A percentile compares a stretch with the other conserved stretches of the same genome.
Evolutionary conservation across 768 basidiomycete genomes (phyloP).

Genomic region (Boletus rubropictus): DNA sequence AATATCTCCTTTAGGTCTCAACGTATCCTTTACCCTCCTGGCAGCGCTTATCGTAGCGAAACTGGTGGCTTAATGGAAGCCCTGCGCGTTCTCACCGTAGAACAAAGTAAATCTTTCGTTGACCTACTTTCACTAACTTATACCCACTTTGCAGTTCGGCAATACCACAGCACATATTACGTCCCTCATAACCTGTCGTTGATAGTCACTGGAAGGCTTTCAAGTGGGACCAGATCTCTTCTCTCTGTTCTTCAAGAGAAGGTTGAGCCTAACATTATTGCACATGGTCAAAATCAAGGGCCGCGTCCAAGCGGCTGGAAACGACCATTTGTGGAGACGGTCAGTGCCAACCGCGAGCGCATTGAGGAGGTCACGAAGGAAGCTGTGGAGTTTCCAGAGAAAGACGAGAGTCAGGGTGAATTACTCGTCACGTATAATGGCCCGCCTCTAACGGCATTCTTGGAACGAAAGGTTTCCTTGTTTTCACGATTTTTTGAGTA

Average conservation of each 20-base stretch:
- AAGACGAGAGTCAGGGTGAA: slow-evolving; percentile 94
- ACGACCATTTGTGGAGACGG: slow-evolving; percentile 88
- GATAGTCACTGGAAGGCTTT: slow-evolving; percentile 83
- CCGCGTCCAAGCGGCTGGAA: slow-evolving; percentile 78
- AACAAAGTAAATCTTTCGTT: slow-evolving; percentile 62
- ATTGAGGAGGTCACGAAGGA: slow-evolving; percentile 52
- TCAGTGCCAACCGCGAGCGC: slow-evolving; percentile 56
- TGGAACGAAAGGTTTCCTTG: slow-evolving; percentile 59
- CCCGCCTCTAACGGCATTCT: slow-evolving; percentile 61
- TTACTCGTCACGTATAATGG: slow-evolving; percentile 73
- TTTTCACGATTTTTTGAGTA: neutral
- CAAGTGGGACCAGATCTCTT: slow-evolving; percentile 67
- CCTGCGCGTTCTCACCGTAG: slow-evolving; percentile 73
- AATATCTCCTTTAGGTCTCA: slow-evolving; percentile 50
- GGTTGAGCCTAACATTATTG: slow-evolving; percentile 77
- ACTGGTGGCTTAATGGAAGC: slow-evolving; percentile 96
- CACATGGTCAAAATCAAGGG: slow-evolving; percentile 68
- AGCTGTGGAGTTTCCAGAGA: slow-evolving; percentile 88
- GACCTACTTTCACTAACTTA: slow-evolving; percentile 13
- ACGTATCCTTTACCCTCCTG: slow-evolving; percentile 69
- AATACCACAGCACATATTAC: slow-evolving; percentile 87
- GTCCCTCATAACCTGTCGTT: slow-evolving; percentile 91
- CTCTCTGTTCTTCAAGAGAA: slow-evolving; percentile 76
- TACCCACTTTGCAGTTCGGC: slow-evolving; percentile 54
- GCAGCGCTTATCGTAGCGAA: slow-evolving; percentile 91